These are phyloP conservation scores for Diaporthe caulivora DNA, from an alignment of 2,329 filamentous ascomycete genomes.

Conservation along the genomic window DNA sequence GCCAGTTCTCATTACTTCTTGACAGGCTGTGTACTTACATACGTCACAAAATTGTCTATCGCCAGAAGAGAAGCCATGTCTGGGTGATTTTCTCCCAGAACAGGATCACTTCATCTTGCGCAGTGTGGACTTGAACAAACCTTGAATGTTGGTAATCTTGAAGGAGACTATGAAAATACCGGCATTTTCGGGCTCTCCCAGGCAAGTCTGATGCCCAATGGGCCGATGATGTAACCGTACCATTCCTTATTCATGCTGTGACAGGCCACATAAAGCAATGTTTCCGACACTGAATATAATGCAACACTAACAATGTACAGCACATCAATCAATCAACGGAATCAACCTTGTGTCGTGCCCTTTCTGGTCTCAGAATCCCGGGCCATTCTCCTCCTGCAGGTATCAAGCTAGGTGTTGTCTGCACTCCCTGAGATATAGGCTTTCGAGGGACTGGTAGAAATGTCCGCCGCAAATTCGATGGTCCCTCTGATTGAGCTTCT, in stretches of 20 bases:
- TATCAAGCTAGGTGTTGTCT: not conserved
- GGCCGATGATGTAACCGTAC: no score
- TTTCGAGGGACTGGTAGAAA: not conserved
- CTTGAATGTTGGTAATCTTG: no score
- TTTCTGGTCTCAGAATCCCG: not conserved
- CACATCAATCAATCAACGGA: not conserved
- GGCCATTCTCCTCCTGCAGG: not conserved
- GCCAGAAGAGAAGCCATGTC: no score
- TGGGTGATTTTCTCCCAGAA: no score
- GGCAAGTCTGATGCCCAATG: no score
- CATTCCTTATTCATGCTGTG: not conserved
- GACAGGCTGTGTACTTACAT: no score
- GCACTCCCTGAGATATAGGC: not conserved
- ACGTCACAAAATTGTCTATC: no score
- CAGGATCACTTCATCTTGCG: no score
- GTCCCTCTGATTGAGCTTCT: not conserved
- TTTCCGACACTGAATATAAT: not conserved
- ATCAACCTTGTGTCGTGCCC: not conserved
- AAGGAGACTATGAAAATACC: no score
- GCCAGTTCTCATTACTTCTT: no score
- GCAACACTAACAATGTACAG: not conserved
- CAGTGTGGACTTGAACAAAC: no score
- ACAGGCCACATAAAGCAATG: not conserved
- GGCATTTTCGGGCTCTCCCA: no score
- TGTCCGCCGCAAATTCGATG: not conserved